These are phyloP conservation scores for Lentinula raphanica DNA, from an alignment of 768 basidiomycete species.

Conservation along the genomic window DNA sequence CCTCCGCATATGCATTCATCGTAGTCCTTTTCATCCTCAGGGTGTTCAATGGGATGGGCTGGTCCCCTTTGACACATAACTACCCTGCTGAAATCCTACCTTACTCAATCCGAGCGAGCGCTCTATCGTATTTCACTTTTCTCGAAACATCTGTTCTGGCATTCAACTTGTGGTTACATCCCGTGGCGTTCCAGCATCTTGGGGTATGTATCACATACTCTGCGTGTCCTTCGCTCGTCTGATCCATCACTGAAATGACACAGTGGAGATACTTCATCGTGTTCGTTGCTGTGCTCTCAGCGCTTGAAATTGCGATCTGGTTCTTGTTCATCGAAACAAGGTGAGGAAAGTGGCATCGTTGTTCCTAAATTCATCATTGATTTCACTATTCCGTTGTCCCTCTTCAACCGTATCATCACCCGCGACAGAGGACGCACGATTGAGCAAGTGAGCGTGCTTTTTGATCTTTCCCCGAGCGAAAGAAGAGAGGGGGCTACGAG, in stretches of 20 bases:
- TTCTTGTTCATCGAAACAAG: slow-evolving; percentile 3
- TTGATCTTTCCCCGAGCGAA: not conserved
- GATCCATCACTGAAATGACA: not conserved
- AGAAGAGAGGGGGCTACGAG: too few relatives aligned
- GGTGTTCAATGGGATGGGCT: slow-evolving; percentile 2
- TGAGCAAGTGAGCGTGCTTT: not conserved
- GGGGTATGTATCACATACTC: not conserved
- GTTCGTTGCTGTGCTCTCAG: not conserved
- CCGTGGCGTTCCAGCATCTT: not conserved
- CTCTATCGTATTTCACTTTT: slow-evolving; percentile 2
- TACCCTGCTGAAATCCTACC: slow-evolving; percentile 2
- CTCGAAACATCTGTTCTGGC: slow-evolving; percentile 1
- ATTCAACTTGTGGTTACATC: slow-evolving; percentile 2
- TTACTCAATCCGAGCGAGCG: not conserved
- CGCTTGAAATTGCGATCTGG: not conserved
- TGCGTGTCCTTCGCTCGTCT: not conserved
- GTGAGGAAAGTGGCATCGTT: not conserved
- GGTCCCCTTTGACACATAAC: slow-evolving; percentile 2
- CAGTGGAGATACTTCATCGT: slow-evolving; percentile 1
- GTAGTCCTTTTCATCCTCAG: slow-evolving; percentile 1
- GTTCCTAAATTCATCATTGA: not conserved
- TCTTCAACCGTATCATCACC: too few relatives aligned
- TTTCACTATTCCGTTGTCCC: too few relatives aligned
- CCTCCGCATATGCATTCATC: not conserved
- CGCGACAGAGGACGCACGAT: not conserved